phyloP scores from a whole-genome alignment of 257 asterid species.

The Lycium ferocissimum region DNA sequence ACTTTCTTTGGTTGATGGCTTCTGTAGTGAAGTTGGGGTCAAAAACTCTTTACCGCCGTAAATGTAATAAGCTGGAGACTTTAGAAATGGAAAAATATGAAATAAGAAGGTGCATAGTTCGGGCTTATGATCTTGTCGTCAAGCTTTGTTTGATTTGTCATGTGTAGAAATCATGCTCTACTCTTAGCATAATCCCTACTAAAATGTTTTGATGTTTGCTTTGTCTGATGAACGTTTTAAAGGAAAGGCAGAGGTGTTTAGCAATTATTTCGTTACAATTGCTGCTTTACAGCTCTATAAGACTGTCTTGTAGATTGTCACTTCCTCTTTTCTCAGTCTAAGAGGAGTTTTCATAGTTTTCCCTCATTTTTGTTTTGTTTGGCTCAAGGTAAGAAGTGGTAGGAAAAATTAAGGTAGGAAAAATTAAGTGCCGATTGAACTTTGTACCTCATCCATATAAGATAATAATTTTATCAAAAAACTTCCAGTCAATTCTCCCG shows the following conservation, averaged over 20 bases:
- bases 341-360: not conserved
- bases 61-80: constrained; percentile 30
- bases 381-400: not conserved
- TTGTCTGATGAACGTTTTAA: not conserved
- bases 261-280: not conserved
- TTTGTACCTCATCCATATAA: not conserved
- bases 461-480: not conserved
- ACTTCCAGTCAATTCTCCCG: no score
- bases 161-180: not conserved
- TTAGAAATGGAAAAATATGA: constrained; percentile 19
- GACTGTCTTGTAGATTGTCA: not conserved
- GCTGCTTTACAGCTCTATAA: not conserved
- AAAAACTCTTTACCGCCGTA: not conserved
- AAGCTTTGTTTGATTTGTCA: not conserved
- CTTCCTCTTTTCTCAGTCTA: not conserved
- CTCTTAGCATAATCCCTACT: not conserved
- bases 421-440: not conserved
- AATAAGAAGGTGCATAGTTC: constrained; percentile 8
- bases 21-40: constrained; percentile 12
- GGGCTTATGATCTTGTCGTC: not conserved
- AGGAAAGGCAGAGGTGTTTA: not conserved
- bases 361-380: not conserved
- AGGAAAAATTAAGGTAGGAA: not conserved
- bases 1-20: constrained; percentile 3
- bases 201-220: not conserved